Evolutionary conservation across 2,329 filamentous ascomycete species (phyloP), one percentile per base, ranked within the genome.

Genomic region (Xylariaceae sp.): DNA sequence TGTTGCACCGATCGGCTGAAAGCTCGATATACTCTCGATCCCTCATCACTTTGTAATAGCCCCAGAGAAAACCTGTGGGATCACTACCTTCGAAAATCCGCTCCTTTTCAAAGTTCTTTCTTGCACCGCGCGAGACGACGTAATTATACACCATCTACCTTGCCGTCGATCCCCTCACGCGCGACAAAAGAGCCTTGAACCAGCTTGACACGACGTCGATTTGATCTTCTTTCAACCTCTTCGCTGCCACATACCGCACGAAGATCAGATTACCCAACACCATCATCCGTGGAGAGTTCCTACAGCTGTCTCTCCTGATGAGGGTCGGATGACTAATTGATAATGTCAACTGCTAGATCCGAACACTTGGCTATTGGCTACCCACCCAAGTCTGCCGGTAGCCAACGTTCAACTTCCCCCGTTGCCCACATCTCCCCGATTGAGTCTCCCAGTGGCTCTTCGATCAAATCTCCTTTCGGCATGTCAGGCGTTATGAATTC

Each of bases 331-430:
- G 74, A 76, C 77, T 90, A 92, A 92, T 92, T 80, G 83, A 92
- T 93, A 92, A 96, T 96, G 92, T 89, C 90, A 81, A 90, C 84
- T 77, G 81, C 87, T 74, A 88, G 91, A 83, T 85, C 90, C 69
- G 91, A 96, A 73, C 89, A 93, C 73, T 83, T 94, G 79, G 88
- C 87, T 72, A 85, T 94, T 74, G 90, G 90, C 77, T 92, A 91
- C 75, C 84, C 90, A 64, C 81, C 86, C 56, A 85, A 88, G 73
- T 74, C 84, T 72, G 81, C 83, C 71, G 79, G 84, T 66, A 77
- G 81, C 68, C 85, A 89, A 71, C 85, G 87, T 68, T 94, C 91
- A 44, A 86, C 84, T 64, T 91, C 91, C 42, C 92, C 91, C 67
- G 88, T 84, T 72, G 91, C 88, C 61, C 67, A 61, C 47, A 58